A percentile compares a stretch with the other conserved stretches of the same genome.
Conservation (phyloP, 2,329 filamentous ascomycete genomes). For the Trichoderma pleuroti region DNA sequence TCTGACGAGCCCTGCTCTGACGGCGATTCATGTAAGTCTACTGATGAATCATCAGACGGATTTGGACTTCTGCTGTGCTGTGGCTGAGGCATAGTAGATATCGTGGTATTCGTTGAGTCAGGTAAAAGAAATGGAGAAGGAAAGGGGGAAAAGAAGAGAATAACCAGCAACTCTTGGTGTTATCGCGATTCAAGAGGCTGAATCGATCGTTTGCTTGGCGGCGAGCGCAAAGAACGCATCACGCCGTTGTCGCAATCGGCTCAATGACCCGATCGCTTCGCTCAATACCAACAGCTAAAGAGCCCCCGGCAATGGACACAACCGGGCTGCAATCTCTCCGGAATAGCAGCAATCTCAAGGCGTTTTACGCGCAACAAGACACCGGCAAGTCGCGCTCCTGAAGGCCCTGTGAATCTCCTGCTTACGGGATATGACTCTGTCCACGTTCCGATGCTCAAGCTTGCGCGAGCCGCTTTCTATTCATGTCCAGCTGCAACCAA, state of each 20-base stretch:
- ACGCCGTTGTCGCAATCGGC: slow-evolving; percentile 6
- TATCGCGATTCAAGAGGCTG: not conserved
- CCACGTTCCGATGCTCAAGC: not conserved
- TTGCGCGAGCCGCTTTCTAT: not conserved
- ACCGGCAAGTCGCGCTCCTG: not conserved
- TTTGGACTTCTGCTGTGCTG: slow-evolving; percentile 9
- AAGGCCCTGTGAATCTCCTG: not conserved
- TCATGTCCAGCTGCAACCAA: not conserved
- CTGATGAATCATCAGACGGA: slow-evolving; percentile 13
- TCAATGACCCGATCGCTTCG: not conserved
- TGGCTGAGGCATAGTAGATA: slow-evolving; percentile 3
- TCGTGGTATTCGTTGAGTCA: not conserved
- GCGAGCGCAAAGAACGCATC: not conserved
- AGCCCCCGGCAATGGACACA: not conserved
- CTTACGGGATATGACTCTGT: not conserved
- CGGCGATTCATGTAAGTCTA: slow-evolving; percentile 4
- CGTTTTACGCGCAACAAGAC: not conserved
- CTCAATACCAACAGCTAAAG: not conserved
- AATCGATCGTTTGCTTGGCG: slow-evolving; percentile 1
- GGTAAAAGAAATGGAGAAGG: not conserved
- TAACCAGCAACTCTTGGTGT: not conserved
- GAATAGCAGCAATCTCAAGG: not conserved
- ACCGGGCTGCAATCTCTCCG: not conserved
- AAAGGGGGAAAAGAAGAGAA: not conserved
- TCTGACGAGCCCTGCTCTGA: not conserved